These are phyloP conservation scores for Pleurotus cornucopiae DNA, from an alignment of 768 basidiomycete species.

Conservation along the genomic window DNA sequence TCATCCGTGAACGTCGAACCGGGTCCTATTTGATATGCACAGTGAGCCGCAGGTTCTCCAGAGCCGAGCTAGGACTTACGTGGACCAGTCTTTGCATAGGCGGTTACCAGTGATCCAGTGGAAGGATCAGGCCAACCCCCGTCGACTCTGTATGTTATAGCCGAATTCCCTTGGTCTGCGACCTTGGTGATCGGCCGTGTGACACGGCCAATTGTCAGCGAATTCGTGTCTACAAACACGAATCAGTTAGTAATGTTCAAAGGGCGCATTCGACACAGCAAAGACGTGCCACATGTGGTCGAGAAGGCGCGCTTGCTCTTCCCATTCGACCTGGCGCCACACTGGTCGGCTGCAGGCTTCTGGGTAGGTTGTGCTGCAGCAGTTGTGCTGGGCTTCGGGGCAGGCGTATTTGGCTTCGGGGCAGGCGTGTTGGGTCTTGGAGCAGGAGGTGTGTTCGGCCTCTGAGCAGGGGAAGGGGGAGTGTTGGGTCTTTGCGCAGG, in stretches of 20 bases:
- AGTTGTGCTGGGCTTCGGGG: too few relatives aligned
- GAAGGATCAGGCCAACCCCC: not conserved
- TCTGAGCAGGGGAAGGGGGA: too few relatives aligned
- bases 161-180: not conserved
- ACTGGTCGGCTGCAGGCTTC: too few relatives aligned
- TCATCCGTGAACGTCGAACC: not conserved
- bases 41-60: not conserved
- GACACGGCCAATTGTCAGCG: not conserved
- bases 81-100: slow-evolving; percentile 4
- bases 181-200: not conserved
- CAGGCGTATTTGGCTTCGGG: too few relatives aligned
- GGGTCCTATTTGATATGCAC: not conserved
- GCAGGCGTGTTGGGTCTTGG: too few relatives aligned
- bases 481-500: too few relatives aligned
- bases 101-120: not conserved
- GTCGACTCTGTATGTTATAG: not conserved
- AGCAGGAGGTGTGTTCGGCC: too few relatives aligned
- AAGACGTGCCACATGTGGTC: not conserved
- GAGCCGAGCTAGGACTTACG: not conserved
- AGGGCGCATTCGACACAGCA: too few relatives aligned
- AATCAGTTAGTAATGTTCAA: too few relatives aligned
- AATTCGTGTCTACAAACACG: not conserved
- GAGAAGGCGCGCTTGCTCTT: not conserved
- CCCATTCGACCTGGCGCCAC: not conserved
- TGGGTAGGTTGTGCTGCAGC: too few relatives aligned